Evolutionary conservation across 257 asterid species (phyloP), one percentile per base, ranked within the genome.

Genomic region (Solanum chiquidenum): DNA sequence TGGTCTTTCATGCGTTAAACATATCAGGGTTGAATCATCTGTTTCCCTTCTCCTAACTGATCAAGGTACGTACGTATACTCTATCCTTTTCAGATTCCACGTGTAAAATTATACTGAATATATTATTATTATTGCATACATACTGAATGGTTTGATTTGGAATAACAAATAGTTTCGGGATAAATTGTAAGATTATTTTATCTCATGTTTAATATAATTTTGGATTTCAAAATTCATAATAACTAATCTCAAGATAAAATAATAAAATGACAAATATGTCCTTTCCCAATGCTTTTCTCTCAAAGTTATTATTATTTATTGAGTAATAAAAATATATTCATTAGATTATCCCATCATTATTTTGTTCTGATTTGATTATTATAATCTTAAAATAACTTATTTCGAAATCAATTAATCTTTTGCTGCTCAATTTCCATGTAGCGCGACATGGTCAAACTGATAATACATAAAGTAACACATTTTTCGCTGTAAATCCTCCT

Each of bases 11-110:
- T 77, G 80, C 52, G 86, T 11, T 46, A 80, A 80, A 52, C 89
- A 82, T 14, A 0, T 46, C 1, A 80, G 69, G 38, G 85, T 34
- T 72, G 94, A 94, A 44, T 85, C 90, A 37, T 85, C 89, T 60
- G 88, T 90, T 83, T 90, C 93, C 38, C 95, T 93, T 62, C 92
- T 91, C 71, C 93, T 82, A 10, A 85, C 86, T 80, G 85, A 80
- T 27, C 89, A 83, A 92, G 96, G 97, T 93, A 80, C 9, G 18
- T 10, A 2, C 46, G 12, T 40, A 9, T 46, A 13, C 55, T 12
- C 11, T 60, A 21, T 60, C 27, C 3, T 60, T 23, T 21, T 60
- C 27, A 9, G 29, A 60, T 5, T 20, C 2, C 27, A 60, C 6
- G 3, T 3, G 1, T 9, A 2, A 58, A 58, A 58, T 58, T 58